phyloP scores from a whole-genome alignment of 176 grass and related monocot genomes.

The Guadua angustifolia region DNA sequence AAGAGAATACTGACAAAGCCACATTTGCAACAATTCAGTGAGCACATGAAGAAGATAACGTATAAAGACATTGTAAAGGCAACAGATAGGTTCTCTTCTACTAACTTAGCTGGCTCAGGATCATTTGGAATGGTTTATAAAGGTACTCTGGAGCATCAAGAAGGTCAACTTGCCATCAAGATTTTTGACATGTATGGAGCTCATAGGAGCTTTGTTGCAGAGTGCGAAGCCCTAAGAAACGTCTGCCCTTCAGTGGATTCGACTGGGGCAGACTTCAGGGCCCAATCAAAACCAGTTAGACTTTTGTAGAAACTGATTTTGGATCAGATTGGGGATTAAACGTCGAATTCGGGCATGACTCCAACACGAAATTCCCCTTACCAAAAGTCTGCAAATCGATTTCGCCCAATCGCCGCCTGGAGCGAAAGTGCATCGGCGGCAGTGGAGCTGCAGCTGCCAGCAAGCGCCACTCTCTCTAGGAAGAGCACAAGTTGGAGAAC shows the following conservation, averaged over 20 bases:
- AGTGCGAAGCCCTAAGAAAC: constrained; percentile 59
- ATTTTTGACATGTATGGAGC: constrained; percentile 2
- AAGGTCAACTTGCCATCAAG: too few relatives aligned
- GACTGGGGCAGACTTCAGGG: constrained; percentile 52
- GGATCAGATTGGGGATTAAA: not conserved
- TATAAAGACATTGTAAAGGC: constrained; percentile 41
- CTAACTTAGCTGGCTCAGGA: constrained; percentile 52
- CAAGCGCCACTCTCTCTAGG: too few relatives aligned
- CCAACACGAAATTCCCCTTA: not conserved
- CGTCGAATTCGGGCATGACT: not conserved
- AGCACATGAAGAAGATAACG: constrained; percentile 7
- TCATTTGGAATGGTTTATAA: constrained; percentile 65
- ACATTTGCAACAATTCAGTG: not conserved
- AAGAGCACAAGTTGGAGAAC: too few relatives aligned
- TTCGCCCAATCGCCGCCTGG: too few relatives aligned
- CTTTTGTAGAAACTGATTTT: not conserved
- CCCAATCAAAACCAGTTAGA: not conserved
- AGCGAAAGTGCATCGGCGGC: too few relatives aligned
- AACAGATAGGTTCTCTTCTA: constrained; percentile 51
- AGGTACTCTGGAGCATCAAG: not conserved
- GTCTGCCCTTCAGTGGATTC: constrained; percentile 42
- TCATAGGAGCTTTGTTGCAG: constrained; percentile 47
- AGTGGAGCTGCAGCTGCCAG: too few relatives aligned
- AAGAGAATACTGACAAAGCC: not conserved
- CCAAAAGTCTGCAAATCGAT: too few relatives aligned